Evolutionary conservation across 2,329 filamentous ascomycete genomes (phyloP).

Genomic region (Hawksworthiomyces lignivorus): DNA sequence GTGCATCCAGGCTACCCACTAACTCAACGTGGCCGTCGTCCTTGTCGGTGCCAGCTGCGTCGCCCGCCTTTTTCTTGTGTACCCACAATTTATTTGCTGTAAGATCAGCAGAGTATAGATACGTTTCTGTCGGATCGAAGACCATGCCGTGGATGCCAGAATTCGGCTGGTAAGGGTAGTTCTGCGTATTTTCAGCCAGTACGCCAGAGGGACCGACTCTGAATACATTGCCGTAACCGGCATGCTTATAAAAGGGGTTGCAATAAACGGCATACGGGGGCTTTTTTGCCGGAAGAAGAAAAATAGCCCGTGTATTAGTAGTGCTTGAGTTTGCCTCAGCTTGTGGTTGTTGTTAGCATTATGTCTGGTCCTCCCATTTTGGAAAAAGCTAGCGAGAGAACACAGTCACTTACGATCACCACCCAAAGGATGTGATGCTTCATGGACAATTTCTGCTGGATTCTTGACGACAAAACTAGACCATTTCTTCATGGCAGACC

Average conservation of each 20-base stretch:
- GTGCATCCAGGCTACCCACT: conserved; percentile 66
- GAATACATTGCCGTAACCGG: conserved; percentile 75
- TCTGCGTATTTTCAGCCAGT: conserved; percentile 59
- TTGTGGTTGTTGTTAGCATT: conserved; percentile 30
- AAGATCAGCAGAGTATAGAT: conserved; percentile 74
- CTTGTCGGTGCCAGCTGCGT: conserved; percentile 23
- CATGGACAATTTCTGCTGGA: conserved; percentile 68
- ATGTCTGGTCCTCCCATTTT: no score
- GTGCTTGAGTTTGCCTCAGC: conserved; percentile 59
- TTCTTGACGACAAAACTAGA: conserved; percentile 70
- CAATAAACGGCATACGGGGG: conserved; percentile 78
- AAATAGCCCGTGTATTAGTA: conserved; percentile 83
- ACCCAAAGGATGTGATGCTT: conserved; percentile 65
- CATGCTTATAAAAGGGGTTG: conserved; percentile 84
- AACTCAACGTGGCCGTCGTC: conserved; percentile 56
- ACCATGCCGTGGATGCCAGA: conserved; percentile 78
- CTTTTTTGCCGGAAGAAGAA: conserved; percentile 70
- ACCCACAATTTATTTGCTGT: conserved; percentile 77
- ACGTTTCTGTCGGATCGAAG: conserved; percentile 64
- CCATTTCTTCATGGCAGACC: conserved; percentile 91
- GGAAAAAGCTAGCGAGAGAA: background rate
- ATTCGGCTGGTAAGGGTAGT: conserved; percentile 62
- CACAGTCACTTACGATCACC: conserved; percentile 55
- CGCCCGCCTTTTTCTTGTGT: conserved; percentile 53
- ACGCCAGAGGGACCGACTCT: conserved; percentile 48